Evolutionary conservation across 805 yeast genomes (phyloP), one percentile per base, ranked within the genome.

Genomic region (Wickerhamiella hasegawae): DNA sequence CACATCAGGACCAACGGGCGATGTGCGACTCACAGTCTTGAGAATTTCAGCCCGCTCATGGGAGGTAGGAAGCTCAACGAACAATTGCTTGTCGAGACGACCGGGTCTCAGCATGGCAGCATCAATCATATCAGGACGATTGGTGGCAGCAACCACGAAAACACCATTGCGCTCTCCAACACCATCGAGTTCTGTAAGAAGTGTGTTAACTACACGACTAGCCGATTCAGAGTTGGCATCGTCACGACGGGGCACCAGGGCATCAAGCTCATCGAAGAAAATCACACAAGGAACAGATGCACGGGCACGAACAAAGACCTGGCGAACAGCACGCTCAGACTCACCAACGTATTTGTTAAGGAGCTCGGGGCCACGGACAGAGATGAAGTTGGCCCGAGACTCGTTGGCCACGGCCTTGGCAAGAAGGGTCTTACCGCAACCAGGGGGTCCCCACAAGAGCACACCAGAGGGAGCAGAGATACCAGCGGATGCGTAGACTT

Each of bases 371-470:
- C 98, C 98, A 43, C 92, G 78, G 22, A 90, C 84, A 9, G 94
- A 80, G 26, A 90, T 90, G 57, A 90, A 90, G 53, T 90, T 90
- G 10, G 97, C 97, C 35, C 92, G 69, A 0, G 95, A 83, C 57
- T 90, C 97, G 53, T 87, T 87, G 9, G 98, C 98, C 3, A 90
- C 97, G 2, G 98, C 98, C 51, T 90, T 90, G 1, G 97, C 97
- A 20, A 90, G 63, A 33, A 90, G 63, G 0, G 98, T 90, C 53
- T 90, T 90, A 67, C 98, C 98, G 61, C 97, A 90, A 25, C 98
- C 98, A 3, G 98, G 98, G 1, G 98, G 98, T 0, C 98, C 98
- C 98, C 98, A 90, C 65, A 90, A 69, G 18, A 90, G 60, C 1
- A 90, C 98, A 38, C 98, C 98, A 0, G 94, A 84, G 2, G 97